These are phyloP conservation scores for Salmacisia buchloeana DNA, from an alignment of 1,284 basidiomycete species.

Conservation along the genomic window DNA sequence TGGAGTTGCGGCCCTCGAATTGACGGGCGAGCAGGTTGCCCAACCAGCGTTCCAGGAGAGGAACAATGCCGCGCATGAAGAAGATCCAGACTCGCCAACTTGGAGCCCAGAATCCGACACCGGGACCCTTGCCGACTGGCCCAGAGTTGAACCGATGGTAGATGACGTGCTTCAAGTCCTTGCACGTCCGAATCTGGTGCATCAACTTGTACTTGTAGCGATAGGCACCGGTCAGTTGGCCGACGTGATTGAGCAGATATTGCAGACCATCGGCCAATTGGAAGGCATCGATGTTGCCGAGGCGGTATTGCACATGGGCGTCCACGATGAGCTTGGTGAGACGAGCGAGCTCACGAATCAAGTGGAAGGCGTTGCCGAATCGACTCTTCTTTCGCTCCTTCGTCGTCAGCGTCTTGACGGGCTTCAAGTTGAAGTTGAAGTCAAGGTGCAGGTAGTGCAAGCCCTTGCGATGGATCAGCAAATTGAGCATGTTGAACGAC, in stretches of 20 bases:
- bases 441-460: conserved; percentile 90
- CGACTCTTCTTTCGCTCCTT: conserved; percentile 99
- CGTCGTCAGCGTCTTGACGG: conserved; percentile 96
- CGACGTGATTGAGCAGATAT: conserved; percentile 96
- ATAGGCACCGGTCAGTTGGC: conserved; percentile 98
- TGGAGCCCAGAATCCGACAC: conserved; percentile 98
- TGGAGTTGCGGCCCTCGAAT: conserved; percentile 93
- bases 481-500: conserved; percentile 98
- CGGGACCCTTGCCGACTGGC: conserved; percentile 97
- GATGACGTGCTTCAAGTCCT: conserved; percentile 73
- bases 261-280: conserved; percentile 97
- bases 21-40: conserved; percentile 96
- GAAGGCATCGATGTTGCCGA: conserved; percentile 98
- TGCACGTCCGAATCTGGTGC: conserved; percentile 98
- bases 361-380: conserved; percentile 96
- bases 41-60: conserved; percentile 92
- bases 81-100: conserved; percentile 99
- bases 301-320: conserved; percentile 94
- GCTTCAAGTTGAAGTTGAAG: conserved; percentile 92
- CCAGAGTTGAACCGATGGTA: conserved; percentile 99
- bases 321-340: conserved; percentile 98
- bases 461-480: conserved; percentile 97
- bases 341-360: conserved; percentile 94
- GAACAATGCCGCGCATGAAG: conserved; percentile 98
- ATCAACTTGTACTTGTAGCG: conserved; percentile 99